These are phyloP conservation scores for Phoma sp. DNA, from an alignment of 2,329 filamentous ascomycete species.

Conservation along the genomic window DNA sequence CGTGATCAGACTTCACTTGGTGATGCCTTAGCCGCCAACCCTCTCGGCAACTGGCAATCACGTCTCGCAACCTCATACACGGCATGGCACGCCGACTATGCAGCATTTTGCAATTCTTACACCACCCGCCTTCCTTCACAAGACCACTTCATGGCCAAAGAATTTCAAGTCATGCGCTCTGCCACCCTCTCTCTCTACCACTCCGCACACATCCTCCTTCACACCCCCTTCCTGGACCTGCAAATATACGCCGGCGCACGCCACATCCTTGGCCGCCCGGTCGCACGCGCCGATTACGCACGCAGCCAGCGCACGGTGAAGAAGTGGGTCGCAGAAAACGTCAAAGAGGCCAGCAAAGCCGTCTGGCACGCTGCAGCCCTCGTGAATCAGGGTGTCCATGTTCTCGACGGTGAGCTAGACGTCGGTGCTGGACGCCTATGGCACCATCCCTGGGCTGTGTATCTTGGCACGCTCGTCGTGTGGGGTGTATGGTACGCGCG, in stretches of 20 bases:
- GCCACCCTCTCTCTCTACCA: constrained; percentile 65
- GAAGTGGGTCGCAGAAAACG: constrained; percentile 54
- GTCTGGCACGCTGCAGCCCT: constrained; percentile 63
- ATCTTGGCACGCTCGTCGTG: constrained; percentile 63
- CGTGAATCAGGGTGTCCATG: constrained; percentile 57
- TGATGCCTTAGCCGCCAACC: constrained; percentile 41
- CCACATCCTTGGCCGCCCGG: constrained; percentile 64
- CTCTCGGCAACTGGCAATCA: constrained; percentile 58
- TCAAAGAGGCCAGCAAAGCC: constrained; percentile 51
- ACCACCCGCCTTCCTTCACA: constrained; percentile 31
- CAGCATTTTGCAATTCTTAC: constrained; percentile 55
- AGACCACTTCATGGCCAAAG: constrained; percentile 41
- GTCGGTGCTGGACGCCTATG: constrained; percentile 61
- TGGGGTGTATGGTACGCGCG: constrained; percentile 63
- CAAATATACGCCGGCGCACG: constrained; percentile 67
- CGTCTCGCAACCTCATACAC: constrained; percentile 62
- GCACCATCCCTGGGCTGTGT: constrained; percentile 68
- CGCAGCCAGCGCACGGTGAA: constrained; percentile 60
- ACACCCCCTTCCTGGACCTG: constrained; percentile 66
- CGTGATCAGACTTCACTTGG: constrained; percentile 67
- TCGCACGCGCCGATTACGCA: constrained; percentile 58
- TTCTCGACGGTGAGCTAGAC: constrained; percentile 52
- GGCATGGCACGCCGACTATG: constrained; percentile 65
- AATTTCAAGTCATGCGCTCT: constrained; percentile 57
- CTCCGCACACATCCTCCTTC: constrained; percentile 62